A percentile compares a stretch with the other conserved stretches of the same genome.
phyloP scores from a whole-genome alignment of 2,329 filamentous ascomycete genomes.

The Endocalyx cinctus region DNA sequence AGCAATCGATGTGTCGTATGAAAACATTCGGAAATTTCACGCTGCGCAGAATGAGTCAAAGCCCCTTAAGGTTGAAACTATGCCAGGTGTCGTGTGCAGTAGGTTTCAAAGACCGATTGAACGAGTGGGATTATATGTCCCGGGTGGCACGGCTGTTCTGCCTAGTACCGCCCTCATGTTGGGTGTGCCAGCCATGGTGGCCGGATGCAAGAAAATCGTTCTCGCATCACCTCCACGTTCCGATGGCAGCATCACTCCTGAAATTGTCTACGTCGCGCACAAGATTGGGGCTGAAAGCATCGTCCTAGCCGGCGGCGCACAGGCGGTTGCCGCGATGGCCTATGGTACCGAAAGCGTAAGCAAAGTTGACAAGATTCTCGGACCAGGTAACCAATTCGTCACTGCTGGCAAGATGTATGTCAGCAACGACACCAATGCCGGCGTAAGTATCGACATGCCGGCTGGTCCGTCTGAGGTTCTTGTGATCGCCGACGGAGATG shows the following conservation, averaged over 20 bases:
- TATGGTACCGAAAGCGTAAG: slow-evolving; percentile 92
- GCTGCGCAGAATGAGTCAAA: slow-evolving; percentile 82
- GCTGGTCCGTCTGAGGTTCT: slow-evolving; percentile 94
- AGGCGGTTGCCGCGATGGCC: slow-evolving; percentile 93
- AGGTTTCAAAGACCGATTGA: slow-evolving; percentile 92
- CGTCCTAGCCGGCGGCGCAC: slow-evolving; percentile 89
- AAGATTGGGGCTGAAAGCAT: slow-evolving; percentile 96
- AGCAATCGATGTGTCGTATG: slow-evolving; percentile 90
- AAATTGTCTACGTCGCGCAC: slow-evolving; percentile 96
- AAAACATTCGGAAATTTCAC: slow-evolving; percentile 94
- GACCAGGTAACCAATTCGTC: slow-evolving; percentile 96
- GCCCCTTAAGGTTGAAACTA: slow-evolving; percentile 84
- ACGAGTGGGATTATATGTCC: slow-evolving; percentile 92
- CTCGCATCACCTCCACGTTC: slow-evolving; percentile 85
- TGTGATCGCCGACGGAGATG: slow-evolving; percentile 83
- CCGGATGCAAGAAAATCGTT: slow-evolving; percentile 92
- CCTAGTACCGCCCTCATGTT: slow-evolving; percentile 97
- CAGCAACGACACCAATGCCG: slow-evolving; percentile 92
- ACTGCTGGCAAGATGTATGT: slow-evolving; percentile 99
- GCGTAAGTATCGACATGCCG: slow-evolving; percentile 97
- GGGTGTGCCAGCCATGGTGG: slow-evolving; percentile 95
- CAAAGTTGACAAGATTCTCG: slow-evolving; percentile 98
- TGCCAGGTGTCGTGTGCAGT: slow-evolving; percentile 94
- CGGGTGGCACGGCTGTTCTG: slow-evolving; percentile 93
- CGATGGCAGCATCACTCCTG: slow-evolving; percentile 87